Percentiles rank a stretch among this genome's conserved stretches.
These are phyloP conservation scores for Ustilago trichophora DNA, from an alignment of 1,284 basidiomycete genomes.

Conservation along the genomic window DNA sequence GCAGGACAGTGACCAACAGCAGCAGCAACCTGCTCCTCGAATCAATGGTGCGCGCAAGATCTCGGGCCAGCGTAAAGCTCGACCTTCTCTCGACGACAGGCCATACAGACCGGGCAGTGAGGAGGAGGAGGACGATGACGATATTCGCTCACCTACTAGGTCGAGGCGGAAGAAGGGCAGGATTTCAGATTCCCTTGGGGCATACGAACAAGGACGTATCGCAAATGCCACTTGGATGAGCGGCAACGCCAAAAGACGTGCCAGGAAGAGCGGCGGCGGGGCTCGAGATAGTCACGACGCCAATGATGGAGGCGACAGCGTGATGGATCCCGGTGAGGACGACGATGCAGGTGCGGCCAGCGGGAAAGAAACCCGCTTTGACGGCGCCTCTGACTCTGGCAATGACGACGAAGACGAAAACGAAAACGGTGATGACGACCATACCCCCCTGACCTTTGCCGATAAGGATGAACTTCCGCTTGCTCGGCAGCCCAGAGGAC, in stretches of 20 bases:
- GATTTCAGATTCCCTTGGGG: constrained; percentile 15
- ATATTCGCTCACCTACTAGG: constrained; percentile 9
- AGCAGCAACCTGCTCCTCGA: background rate
- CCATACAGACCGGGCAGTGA: constrained; percentile 31
- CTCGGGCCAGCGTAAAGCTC: constrained; percentile 28
- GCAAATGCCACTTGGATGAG: constrained; percentile 31
- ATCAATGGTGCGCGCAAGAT: constrained; percentile 7
- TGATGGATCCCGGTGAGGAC: constrained; percentile 5
- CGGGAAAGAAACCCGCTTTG: constrained; percentile 44
- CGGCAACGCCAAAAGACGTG: background rate
- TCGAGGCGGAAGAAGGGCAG: constrained; percentile 17
- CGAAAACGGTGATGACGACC: background rate
- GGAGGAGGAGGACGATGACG: constrained; percentile 28
- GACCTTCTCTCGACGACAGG: constrained; percentile 23
- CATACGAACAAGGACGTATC: constrained; percentile 7
- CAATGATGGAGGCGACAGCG: constrained; percentile 12
- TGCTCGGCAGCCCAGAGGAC: background rate
- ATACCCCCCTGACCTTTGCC: background rate
- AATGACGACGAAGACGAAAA: too few relatives aligned
- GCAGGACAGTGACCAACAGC: constrained; percentile 9
- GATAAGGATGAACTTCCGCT: background rate
- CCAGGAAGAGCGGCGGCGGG: constrained; percentile 11
- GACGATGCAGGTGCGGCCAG: constrained; percentile 28
- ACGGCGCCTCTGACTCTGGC: constrained; percentile 22
- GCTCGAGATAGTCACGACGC: background rate